These are phyloP conservation scores for Aegilops bicornis DNA, from an alignment of 176 grass and related monocot species.

Conservation along the genomic window DNA sequence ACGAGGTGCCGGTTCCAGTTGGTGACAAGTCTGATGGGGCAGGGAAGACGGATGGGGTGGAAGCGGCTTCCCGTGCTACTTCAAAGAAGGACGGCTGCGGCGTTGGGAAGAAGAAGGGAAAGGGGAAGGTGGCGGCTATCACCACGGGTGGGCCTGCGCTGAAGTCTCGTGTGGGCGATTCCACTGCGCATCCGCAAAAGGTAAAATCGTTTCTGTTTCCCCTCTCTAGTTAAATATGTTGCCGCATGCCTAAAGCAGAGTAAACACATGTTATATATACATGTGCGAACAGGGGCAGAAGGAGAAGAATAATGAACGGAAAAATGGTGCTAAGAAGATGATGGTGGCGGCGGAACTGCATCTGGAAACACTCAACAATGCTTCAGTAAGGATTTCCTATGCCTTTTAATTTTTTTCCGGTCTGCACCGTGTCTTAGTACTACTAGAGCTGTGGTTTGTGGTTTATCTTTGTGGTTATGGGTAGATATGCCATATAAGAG, in stretches of 20 bases:
- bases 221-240: neutral
- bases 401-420: neutral
- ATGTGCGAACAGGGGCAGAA: neutral
- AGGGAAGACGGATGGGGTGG: neutral
- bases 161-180: neutral
- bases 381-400: neutral
- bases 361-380: no score
- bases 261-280: neutral
- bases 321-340: neutral
- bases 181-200: neutral
- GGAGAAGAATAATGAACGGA: neutral
- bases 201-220: neutral
- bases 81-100: neutral
- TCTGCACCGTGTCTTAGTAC: neutral
- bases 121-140: neutral
- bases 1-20: no score
- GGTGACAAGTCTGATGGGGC: neutral
- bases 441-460: no score
- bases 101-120: neutral
- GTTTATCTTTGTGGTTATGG: neutral
- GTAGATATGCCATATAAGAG: neutral
- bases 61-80: neutral
- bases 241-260: neutral
- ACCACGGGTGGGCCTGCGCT: neutral
- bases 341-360: neutral